These are phyloP conservation scores for Nyssa sinensis DNA, from an alignment of 148 eudicot genomes.

Conservation along the genomic window DNA sequence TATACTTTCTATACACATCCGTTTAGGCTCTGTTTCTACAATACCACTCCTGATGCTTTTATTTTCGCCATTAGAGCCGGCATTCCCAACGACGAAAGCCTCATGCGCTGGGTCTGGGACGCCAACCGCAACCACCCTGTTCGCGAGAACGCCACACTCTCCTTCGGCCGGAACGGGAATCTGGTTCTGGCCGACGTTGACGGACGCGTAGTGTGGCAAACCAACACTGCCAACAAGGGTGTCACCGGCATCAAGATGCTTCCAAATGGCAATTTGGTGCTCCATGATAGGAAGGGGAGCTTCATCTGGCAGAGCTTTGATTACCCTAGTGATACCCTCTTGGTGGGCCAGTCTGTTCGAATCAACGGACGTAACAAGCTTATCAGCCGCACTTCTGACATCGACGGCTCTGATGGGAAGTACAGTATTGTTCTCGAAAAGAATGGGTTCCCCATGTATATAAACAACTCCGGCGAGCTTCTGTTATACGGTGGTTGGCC, in stretches of 20 bases:
- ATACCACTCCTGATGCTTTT: constrained; percentile 21
- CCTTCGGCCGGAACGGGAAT: constrained; percentile 22
- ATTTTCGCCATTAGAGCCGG: constrained; percentile 17
- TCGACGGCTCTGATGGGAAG: constrained; percentile 10
- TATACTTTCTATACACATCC: constrained; percentile 5
- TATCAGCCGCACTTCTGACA: constrained; percentile 18
- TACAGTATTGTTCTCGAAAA: constrained; percentile 17
- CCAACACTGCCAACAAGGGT: constrained; percentile 27
- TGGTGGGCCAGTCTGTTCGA: constrained; percentile 21
- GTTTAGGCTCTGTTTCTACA: constrained; percentile 21
- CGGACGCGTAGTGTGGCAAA: constrained; percentile 21
- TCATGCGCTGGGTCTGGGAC: constrained; percentile 29
- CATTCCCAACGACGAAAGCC: neutral
- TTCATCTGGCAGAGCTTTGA: constrained; percentile 30
- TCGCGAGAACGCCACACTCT: constrained; percentile 23
- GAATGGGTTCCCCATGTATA: constrained; percentile 11
- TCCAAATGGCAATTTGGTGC: constrained; percentile 24
- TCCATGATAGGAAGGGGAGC: constrained; percentile 14
- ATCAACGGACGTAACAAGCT: constrained; percentile 10
- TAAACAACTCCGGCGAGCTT: neutral
- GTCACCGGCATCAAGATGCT: constrained; percentile 13
- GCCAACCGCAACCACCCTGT: constrained; percentile 21
- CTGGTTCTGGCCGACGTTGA: constrained; percentile 19
- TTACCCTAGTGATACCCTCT: constrained; percentile 21
- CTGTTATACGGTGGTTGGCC: constrained; percentile 5